phyloP scores from a whole-genome alignment of 2,329 filamentous ascomycete species.

The Alternaria angustiovoidea region DNA sequence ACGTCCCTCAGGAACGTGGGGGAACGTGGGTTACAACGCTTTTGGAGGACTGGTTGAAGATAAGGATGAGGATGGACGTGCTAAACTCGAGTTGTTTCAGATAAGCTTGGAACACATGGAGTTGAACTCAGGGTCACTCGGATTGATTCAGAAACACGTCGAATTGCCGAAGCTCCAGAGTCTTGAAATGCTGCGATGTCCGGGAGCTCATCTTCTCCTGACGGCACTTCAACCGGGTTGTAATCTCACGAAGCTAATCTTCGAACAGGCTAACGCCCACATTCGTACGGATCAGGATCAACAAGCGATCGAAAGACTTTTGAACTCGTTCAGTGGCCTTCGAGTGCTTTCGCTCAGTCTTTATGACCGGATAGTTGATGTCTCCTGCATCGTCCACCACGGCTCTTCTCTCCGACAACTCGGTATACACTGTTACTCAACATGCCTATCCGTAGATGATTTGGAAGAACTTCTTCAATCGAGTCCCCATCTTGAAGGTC shows the following conservation, averaged over 20 bases:
- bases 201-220: neutral
- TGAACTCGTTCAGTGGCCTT: neutral
- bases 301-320: neutral
- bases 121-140: neutral
- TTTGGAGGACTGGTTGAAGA: neutral
- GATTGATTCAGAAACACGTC: neutral
- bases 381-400: neutral
- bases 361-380: neutral
- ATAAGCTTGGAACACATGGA: neutral
- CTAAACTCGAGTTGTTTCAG: neutral
- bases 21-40: neutral
- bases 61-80: neutral
- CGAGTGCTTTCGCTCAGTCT: neutral
- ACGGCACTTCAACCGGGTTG: neutral
- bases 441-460: neutral
- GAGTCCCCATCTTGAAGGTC: neutral
- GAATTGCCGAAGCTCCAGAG: neutral
- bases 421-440: neutral
- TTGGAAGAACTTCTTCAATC: neutral
- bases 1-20: too few relatives aligned
- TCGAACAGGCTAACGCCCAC: neutral
- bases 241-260: neutral
- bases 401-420: neutral
- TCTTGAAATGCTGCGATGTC: neutral
- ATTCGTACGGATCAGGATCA: too few relatives aligned